Evolutionary conservation across 1,284 basidiomycete genomes (phyloP).

Genomic region (Golubevia sp.): DNA sequence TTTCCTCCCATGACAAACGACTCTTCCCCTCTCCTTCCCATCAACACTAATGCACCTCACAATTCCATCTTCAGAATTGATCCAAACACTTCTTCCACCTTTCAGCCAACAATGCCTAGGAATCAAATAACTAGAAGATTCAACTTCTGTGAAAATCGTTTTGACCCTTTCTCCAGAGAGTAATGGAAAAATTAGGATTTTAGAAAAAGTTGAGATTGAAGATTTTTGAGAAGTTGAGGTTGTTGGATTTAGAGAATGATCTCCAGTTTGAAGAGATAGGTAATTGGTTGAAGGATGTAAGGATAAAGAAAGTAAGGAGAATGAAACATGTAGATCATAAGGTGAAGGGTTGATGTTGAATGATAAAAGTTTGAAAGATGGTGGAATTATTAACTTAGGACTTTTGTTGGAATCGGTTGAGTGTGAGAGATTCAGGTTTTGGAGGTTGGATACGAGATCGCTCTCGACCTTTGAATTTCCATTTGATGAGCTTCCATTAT

Average conservation of each 20-base stretch:
- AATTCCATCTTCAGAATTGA: conserved; percentile 47
- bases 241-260: conserved; percentile 31
- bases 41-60: conserved; percentile 34
- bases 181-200: conserved; percentile 20
- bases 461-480: background rate
- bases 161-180: conserved; percentile 22
- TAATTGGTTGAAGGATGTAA: conserved; percentile 36
- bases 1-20: background rate
- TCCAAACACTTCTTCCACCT: conserved; percentile 34
- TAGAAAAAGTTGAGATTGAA: background rate
- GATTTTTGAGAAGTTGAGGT: conserved; percentile 9
- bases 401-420: background rate
- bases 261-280: conserved; percentile 46
- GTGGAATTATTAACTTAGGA: background rate
- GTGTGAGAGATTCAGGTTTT: conserved; percentile 1
- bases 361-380: conserved; percentile 10
- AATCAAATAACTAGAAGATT: conserved; percentile 22
- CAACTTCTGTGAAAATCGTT: conserved; percentile 38
- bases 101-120: conserved; percentile 43
- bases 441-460: background rate
- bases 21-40: conserved; percentile 11
- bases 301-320: conserved; percentile 43
- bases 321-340: conserved; percentile 39
- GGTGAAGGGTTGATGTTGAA: conserved; percentile 49
- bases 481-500: conserved; percentile 5